phyloP scores from a whole-genome alignment of 371 early-diverging fungal species.

The Batkoa obscura region DNA sequence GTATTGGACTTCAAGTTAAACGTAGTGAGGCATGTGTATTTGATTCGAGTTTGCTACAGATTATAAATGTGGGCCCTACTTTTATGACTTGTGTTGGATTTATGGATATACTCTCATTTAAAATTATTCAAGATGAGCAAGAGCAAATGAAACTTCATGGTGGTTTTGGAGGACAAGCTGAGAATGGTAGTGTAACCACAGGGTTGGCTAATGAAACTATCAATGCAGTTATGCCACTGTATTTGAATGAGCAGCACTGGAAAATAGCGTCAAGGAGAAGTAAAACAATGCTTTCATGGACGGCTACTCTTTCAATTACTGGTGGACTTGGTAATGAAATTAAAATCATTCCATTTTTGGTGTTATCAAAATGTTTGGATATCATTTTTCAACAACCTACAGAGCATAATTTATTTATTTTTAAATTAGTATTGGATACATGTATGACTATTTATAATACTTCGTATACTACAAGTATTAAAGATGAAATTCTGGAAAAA shows the following conservation, averaged over 20 bases:
- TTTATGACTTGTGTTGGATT: conserved; percentile 16
- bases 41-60: conserved; percentile 15
- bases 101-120: conserved; percentile 14
- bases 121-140: conserved; percentile 7
- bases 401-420: conserved; percentile 13
- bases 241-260: conserved; percentile 19
- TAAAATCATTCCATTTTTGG: conserved; percentile 17
- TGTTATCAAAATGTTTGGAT: conserved; percentile 13
- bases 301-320: conserved; percentile 17
- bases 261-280: conserved; percentile 15
- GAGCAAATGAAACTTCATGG: conserved; percentile 16
- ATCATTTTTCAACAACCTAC: conserved; percentile 7
- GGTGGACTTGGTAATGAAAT: conserved; percentile 18
- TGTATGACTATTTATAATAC: conserved; percentile 17
- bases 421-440: conserved; percentile 16
- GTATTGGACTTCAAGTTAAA: conserved; percentile 17
- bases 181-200: background rate
- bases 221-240: conserved; percentile 17
- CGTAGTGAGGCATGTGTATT: conserved; percentile 15
- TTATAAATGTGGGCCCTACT: conserved; percentile 19
- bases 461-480: conserved; percentile 9
- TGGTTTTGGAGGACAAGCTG: conserved; percentile 10
- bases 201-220: background rate
- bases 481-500: conserved; percentile 12
- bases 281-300: conserved; percentile 19